Base-by-base conservation (phyloP, 129 eudicot genomes). In the Pittosporum tobira region DNA sequence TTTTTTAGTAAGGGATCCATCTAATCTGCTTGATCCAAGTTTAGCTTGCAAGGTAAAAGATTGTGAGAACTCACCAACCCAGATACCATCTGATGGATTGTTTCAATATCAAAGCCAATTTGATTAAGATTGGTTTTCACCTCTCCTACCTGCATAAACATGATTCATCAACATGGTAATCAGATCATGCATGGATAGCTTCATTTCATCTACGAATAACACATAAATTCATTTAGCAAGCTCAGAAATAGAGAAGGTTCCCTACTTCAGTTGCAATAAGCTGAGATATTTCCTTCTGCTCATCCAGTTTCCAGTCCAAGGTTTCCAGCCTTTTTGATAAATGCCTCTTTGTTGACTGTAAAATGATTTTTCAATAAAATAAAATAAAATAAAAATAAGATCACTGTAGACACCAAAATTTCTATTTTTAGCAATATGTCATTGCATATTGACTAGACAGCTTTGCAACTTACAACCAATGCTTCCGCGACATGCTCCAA, bases 271-370 rank as follows among this genome's bases (percentile, higher is more conserved):
- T 60, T 45, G 81, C 68, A 46, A 88, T 74, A 46, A 76, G 83
- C 55, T 81, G 80, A 64, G 88, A 79, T 49, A 71, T 72, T 49
- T 76, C 91, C 73, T 76, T 81, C 69, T 81, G 96, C 69, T 84
- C 96, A 22, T 88, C 96, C 73, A 88, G 16, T 65, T 88, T 88
- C 96, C 91, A 84, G 64, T 88, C 96, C 79, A 88, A 71, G 65
- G 29, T 81, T 73, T 88, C 96, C 53, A 88, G 76, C 76, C 79
- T 80, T 74, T 88, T 88, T 53, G 91, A 56, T 45, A 88, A 67
- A 72, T 84, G 96, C 54, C 72, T 79, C 66, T 77, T 88, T 59
- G 96, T 88, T 57, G 91, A 78, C 96, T 88, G 70, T 57, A 46
- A 28, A 48, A n/a, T n/a, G n/a, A n/a, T n/a, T n/a, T n/a, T n/a